Conservation (phyloP, 495 filamentous ascomycete genomes). For the Patellaria atrata region DNA sequence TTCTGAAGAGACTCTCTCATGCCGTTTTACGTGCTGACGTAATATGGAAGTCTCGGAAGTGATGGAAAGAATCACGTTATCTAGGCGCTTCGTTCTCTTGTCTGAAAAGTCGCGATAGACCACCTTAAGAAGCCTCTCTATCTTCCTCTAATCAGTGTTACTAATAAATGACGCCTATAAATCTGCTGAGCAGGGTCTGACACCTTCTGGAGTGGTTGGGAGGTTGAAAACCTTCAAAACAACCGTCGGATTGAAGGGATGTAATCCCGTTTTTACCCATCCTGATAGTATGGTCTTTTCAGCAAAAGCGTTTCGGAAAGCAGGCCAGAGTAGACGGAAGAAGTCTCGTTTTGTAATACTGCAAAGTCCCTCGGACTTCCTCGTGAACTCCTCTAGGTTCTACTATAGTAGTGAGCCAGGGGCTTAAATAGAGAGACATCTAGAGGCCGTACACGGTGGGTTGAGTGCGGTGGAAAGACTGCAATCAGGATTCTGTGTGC, state of each 20-base stretch:
- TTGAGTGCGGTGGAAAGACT: conserved; percentile 13
- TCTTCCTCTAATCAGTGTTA: conserved; percentile 5
- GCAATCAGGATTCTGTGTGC: conserved; percentile 8
- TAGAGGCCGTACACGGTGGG: no score
- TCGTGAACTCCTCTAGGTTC: no score
- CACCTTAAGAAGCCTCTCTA: conserved; percentile 1
- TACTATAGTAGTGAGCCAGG: no score
- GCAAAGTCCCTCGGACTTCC: conserved; percentile 1
- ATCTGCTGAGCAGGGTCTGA: not conserved
- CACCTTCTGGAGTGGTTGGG: not conserved
- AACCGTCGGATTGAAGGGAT: not conserved
- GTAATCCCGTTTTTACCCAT: conserved; percentile 2
- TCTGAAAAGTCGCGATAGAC: no score
- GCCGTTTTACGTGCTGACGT: no score
- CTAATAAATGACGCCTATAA: not conserved
- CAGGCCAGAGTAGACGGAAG: conserved; percentile 4
- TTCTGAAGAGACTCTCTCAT: no score
- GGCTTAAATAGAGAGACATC: no score
- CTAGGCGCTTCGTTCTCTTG: no score
- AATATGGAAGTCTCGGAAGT: no score
- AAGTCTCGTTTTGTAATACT: conserved; percentile 7
- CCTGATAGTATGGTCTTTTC: not conserved
- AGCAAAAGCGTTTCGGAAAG: not conserved
- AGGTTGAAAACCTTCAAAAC: conserved; percentile 1
- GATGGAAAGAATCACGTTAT: no score